A percentile compares a stretch with the other conserved stretches of the same genome.
These are phyloP conservation scores for Uronychia binucleata DNA, from an alignment of 73 alveolate genomes.

Conservation along the genomic window DNA sequence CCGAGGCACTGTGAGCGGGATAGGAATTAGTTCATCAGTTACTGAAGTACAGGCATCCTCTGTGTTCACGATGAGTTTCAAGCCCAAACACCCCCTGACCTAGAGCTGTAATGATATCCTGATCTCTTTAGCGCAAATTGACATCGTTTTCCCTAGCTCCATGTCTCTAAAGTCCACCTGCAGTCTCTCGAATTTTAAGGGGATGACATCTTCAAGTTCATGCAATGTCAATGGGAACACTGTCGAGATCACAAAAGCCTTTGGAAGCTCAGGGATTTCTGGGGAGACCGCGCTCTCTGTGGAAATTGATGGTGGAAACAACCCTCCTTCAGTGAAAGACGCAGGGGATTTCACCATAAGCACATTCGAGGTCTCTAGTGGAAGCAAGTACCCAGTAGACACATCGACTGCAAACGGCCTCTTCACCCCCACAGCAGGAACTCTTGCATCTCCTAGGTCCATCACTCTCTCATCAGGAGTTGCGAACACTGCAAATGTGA, in stretches of 20 bases:
- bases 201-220: background rate
- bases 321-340: background rate
- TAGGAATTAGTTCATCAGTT: background rate
- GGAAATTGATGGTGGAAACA: background rate
- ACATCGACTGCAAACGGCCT: background rate
- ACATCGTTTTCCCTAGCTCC: background rate
- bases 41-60: background rate
- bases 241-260: background rate
- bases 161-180: background rate
- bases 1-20: background rate
- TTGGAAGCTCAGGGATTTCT: background rate
- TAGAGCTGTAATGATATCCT: background rate
- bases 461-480: background rate
- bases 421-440: background rate
- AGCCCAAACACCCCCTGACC: background rate
- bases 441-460: background rate
- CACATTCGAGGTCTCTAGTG: background rate
- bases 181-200: background rate
- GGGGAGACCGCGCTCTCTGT: background rate
- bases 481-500: background rate
- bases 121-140: background rate
- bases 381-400: background rate
- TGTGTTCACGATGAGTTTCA: background rate
- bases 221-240: background rate
- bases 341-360: background rate